phyloP scores from a whole-genome alignment of 306 rosid genomes.

The Gleditsia sinensis region DNA sequence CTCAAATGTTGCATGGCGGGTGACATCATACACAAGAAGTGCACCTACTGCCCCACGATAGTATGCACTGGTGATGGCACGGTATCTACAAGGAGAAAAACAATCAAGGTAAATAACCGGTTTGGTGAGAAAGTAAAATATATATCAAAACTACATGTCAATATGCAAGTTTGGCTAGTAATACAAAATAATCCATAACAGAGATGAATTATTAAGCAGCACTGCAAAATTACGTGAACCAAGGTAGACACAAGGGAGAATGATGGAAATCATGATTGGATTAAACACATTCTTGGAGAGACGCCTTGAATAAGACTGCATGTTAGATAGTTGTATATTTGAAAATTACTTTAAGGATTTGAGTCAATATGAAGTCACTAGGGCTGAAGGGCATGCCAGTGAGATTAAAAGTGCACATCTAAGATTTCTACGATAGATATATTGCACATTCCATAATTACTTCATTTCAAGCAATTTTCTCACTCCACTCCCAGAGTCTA shows the following conservation, averaged over 20 bases:
- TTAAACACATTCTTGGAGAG: background rate
- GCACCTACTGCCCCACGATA: slow-evolving; percentile 80
- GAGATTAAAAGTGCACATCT: background rate
- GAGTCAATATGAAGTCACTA: background rate
- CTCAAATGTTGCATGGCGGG: slow-evolving; percentile 73
- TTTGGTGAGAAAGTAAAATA: background rate
- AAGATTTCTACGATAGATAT: background rate
- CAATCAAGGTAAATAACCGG: background rate
- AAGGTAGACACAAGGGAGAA: background rate
- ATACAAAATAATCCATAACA: background rate
- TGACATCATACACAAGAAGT: slow-evolving; percentile 71
- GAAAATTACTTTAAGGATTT: background rate
- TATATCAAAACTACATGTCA: background rate
- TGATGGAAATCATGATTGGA: background rate
- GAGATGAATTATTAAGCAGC: background rate
- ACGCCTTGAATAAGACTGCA: background rate
- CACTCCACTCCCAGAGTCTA: background rate
- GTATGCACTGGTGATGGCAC: slow-evolving; percentile 78
- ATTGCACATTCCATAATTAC: background rate
- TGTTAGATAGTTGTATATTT: background rate
- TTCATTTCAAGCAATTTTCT: background rate
- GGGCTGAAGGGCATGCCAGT: background rate
- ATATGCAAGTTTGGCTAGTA: background rate
- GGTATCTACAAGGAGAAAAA: slow-evolving; percentile 52
- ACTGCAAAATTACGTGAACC: background rate